A percentile compares a stretch with the other conserved stretches of the same genome.
These are phyloP conservation scores for Croton laevigatus DNA, from an alignment of 441 rosid species.

Conservation along the genomic window DNA sequence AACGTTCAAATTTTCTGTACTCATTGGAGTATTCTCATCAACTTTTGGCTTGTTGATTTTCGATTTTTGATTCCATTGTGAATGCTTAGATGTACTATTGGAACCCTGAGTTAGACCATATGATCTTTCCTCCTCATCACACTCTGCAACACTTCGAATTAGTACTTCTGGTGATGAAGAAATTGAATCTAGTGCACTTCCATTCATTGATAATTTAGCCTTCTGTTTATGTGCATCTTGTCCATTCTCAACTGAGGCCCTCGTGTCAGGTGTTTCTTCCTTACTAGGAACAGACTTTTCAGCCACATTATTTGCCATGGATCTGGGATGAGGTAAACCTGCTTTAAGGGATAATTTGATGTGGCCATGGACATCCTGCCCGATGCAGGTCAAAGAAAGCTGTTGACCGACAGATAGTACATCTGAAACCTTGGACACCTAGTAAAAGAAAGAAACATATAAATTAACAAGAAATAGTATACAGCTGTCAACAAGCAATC, in stretches of 20 bases:
- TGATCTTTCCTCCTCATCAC: constrained; percentile 72
- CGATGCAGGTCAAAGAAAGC: constrained; percentile 82
- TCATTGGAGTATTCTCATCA: constrained; percentile 29
- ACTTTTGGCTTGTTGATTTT: constrained; percentile 26
- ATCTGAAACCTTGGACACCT: constrained; percentile 86
- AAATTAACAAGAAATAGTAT: too few species aligned
- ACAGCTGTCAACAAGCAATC: neutral
- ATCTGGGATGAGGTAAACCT: constrained; percentile 36
- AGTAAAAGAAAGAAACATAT: constrained; percentile 22
- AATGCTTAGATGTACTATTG: constrained; percentile 27
- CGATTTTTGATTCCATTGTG: constrained; percentile 28
- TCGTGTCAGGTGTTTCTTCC: constrained; percentile 40
- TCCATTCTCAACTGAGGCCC: constrained; percentile 38
- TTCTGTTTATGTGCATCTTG: constrained; percentile 37
- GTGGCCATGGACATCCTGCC: constrained; percentile 93
- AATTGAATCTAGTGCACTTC: constrained; percentile 23
- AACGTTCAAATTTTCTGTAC: constrained; percentile 52
- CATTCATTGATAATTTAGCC: constrained; percentile 23
- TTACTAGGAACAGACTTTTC: constrained; percentile 34
- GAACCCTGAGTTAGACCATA: constrained; percentile 34
- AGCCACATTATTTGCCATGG: constrained; percentile 26
- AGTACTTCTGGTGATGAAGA: constrained; percentile 55
- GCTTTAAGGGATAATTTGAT: constrained; percentile 86
- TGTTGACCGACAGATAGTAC: constrained; percentile 72
- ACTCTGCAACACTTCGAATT: constrained; percentile 83